A percentile compares a stretch with the other conserved stretches of the same genome.
Conservation (phyloP, 2,329 filamentous ascomycete species). For the Coniochaeta sp. region DNA sequence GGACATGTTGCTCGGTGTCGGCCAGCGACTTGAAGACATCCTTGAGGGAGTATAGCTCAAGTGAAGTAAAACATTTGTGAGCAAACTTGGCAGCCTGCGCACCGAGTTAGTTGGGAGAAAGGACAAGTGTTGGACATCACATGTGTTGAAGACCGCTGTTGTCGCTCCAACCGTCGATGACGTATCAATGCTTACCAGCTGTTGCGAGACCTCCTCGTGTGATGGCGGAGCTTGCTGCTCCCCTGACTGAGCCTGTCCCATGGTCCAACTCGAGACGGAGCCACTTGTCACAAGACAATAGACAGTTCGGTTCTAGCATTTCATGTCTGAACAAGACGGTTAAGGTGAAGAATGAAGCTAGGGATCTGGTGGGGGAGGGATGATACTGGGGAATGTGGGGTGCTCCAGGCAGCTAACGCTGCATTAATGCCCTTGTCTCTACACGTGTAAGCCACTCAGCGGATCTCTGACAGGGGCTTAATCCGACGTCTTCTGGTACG, state of each 20-base stretch:
- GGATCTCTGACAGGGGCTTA: background rate
- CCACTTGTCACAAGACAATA: background rate
- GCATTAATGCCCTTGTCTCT: background rate
- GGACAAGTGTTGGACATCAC: too few relatives aligned
- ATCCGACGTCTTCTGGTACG: background rate
- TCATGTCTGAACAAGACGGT: background rate
- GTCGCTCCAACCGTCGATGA: background rate
- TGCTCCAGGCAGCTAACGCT: background rate
- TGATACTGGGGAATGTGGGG: background rate
- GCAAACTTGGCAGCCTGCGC: slow-evolving; percentile 55
- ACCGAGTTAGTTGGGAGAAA: background rate
- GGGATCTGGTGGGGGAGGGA: background rate
- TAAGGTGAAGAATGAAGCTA: background rate
- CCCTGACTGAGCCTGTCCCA: slow-evolving; percentile 46
- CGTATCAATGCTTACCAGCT: slow-evolving; percentile 33
- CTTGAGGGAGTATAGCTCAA: slow-evolving; percentile 67
- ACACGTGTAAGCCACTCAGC: background rate
- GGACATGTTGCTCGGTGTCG: slow-evolving; percentile 52
- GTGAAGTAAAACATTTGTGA: slow-evolving; percentile 60
- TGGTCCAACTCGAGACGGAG: slow-evolving; percentile 17
- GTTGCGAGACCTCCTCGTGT: slow-evolving; percentile 41
- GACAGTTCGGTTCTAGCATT: background rate
- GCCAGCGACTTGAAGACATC: slow-evolving; percentile 66
- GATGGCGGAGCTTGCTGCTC: slow-evolving; percentile 35
- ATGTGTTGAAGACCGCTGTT: too few relatives aligned